phyloP scores from a whole-genome alignment of 2,329 filamentous ascomycete genomes.

The Alternaria novae-zelandiae region DNA sequence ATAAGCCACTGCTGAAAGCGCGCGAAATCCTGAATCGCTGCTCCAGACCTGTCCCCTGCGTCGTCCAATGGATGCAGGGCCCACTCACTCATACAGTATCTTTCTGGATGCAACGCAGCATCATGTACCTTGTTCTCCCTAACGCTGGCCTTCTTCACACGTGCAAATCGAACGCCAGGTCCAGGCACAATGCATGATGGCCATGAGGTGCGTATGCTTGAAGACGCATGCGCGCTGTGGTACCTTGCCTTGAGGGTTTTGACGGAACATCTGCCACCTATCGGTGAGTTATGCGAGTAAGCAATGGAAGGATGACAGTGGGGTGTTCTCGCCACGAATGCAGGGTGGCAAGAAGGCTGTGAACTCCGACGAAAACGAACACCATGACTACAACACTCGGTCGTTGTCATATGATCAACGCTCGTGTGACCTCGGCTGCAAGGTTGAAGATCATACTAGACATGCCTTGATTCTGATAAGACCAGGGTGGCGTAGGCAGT shows the following conservation, averaged over 20 bases:
- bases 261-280: neutral
- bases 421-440: neutral
- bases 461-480: neutral
- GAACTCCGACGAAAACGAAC: conserved; percentile 3
- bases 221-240: neutral
- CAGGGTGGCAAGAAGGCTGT: conserved; percentile 1
- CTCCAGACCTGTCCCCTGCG: neutral
- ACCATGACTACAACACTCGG: neutral
- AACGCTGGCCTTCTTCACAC: neutral
- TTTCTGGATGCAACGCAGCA: neutral
- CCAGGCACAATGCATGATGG: neutral
- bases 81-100: neutral
- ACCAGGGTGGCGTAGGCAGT: neutral
- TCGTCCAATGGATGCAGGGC: neutral
- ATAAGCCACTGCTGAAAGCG: neutral
- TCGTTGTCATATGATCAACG: neutral
- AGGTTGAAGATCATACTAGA: neutral
- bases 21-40: neutral
- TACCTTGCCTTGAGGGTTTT: neutral
- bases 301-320: neutral
- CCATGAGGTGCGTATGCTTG: neutral
- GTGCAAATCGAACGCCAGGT: neutral
- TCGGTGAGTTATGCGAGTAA: neutral
- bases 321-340: neutral
- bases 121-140: neutral